Percentiles rank a stretch among this genome's conserved stretches.
Evolutionary conservation across 345 rosid species (phyloP).

Genomic region (Adansonia digitata): DNA sequence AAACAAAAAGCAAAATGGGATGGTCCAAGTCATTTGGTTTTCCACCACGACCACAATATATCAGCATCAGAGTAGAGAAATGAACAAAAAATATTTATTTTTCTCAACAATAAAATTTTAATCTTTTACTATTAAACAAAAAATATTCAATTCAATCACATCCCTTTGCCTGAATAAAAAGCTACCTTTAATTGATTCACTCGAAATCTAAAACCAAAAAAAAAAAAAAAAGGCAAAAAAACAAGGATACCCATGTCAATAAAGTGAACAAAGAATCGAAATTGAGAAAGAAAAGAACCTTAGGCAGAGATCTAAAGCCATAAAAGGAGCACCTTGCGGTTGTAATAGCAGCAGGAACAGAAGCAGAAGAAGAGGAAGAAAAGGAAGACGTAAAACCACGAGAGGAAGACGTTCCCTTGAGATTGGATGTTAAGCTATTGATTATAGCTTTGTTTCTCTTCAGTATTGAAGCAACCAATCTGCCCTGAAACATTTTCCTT

Average conservation of each 20-base stretch:
- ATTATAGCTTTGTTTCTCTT: slow-evolving; percentile 42
- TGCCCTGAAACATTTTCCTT: slow-evolving; percentile 39
- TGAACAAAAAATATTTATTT: background rate
- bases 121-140: background rate
- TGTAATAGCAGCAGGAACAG: slow-evolving; percentile 28
- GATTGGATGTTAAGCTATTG: slow-evolving; percentile 20
- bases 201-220: background rate
- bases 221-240: background rate
- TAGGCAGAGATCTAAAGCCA: slow-evolving; percentile 43
- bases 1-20: background rate
- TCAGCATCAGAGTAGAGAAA: background rate
- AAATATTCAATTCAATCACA: background rate
- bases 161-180: background rate
- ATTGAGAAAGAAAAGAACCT: slow-evolving; percentile 21
- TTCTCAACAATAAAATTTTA: background rate
- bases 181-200: background rate
- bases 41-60: background rate
- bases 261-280: slow-evolving; percentile 3
- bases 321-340: slow-evolving; percentile 33
- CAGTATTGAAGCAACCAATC: slow-evolving; percentile 44
- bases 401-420: slow-evolving; percentile 30
- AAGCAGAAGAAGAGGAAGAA: slow-evolving; percentile 21
- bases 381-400: slow-evolving; percentile 26
- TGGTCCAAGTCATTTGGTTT: background rate
- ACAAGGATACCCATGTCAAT: background rate